Evolutionary conservation across 495 filamentous ascomycete genomes (phyloP), one percentile per base, ranked within the genome.

Genomic region (Aspergillus conjunctus): DNA sequence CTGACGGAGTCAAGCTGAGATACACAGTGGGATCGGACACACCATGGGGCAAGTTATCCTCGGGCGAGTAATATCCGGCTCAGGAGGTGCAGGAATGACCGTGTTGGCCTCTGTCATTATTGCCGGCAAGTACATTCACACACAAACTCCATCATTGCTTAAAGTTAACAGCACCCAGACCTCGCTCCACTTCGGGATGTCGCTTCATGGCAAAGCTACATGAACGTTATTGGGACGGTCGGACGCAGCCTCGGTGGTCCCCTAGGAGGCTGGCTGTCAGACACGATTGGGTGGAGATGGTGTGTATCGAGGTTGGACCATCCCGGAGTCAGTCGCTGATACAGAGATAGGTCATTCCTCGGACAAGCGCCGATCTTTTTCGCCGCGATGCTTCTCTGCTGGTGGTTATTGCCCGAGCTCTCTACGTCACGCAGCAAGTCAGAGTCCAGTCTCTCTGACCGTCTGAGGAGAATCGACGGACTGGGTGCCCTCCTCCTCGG

Each of bases 221-320:
- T 88, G 20, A 89, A 90, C 54, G 77, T 88, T 8, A 72, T 84
- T 5, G 78, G 80, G 54, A 88, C 85, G 0, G 72, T 82, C 7
- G 87, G 87, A 10, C 77, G 87, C 14, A 82, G 79, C 55, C 56
- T 84, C 12, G 87, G 87, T 2, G 87, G 87, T 1, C 85, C 86
- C 2, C 30, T 87, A 0, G 87, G 87, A 0, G 87, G 87, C 0
- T 84, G 75, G 66, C 69, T 90, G 11, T 83, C 84, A 15, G 85
- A 90, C 59, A 79, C 79, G 1, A 78, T 88, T 32, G 85, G 85
- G 53, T 88, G 86, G 86, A 72, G 86, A 67, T 88, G 85, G 85
- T 83, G 46, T 31, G 52, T 66, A 0, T 4, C n/a, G 3, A 4
- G 7, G 14, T 8, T 21, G 11, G 21, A n/a, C n/a, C n/a, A n/a